Conservation (phyloP, 2,329 filamentous ascomycete species). For the Xylaria sp. region DNA sequence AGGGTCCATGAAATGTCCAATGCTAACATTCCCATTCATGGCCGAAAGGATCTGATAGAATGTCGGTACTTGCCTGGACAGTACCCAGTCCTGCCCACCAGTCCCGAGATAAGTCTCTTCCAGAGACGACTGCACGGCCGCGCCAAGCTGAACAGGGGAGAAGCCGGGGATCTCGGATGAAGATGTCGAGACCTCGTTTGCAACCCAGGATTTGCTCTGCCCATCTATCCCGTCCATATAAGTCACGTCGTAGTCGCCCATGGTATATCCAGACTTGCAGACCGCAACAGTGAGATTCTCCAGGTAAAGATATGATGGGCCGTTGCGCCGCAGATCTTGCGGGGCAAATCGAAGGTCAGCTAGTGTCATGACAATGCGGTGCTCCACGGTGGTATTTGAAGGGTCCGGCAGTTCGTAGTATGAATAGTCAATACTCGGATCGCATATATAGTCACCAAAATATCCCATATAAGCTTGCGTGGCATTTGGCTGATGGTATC, state of each 20-base stretch:
- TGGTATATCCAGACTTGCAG: slow-evolving; percentile 31
- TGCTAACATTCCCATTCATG: slow-evolving; percentile 32
- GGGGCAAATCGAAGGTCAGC: slow-evolving; percentile 29
- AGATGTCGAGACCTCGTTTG: slow-evolving; percentile 11
- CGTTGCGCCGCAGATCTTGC: neutral
- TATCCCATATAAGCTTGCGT: slow-evolving; percentile 35
- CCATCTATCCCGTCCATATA: slow-evolving; percentile 19
- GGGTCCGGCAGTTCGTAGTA: slow-evolving; percentile 17
- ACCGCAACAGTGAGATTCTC: slow-evolving; percentile 31
- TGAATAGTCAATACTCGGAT: slow-evolving; percentile 27
- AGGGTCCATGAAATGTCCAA: slow-evolving; percentile 32
- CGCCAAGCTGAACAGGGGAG: slow-evolving; percentile 27
- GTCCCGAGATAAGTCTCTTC: slow-evolving; percentile 30
- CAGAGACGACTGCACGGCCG: slow-evolving; percentile 30
- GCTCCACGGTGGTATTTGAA: slow-evolving; percentile 26
- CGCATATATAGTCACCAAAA: slow-evolving; percentile 32
- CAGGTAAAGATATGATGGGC: slow-evolving; percentile 21
- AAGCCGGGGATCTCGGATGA: slow-evolving; percentile 31
- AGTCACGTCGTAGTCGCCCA: slow-evolving; percentile 26
- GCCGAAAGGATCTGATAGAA: slow-evolving; percentile 36
- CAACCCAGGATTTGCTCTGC: slow-evolving; percentile 23
- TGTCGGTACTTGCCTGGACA: slow-evolving; percentile 29
- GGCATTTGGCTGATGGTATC: slow-evolving; percentile 31
- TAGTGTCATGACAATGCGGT: slow-evolving; percentile 34
- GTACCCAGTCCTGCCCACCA: slow-evolving; percentile 33